Evolutionary conservation across 345 rosid genomes (phyloP).

Genomic region (Alliaria petiolata): DNA sequence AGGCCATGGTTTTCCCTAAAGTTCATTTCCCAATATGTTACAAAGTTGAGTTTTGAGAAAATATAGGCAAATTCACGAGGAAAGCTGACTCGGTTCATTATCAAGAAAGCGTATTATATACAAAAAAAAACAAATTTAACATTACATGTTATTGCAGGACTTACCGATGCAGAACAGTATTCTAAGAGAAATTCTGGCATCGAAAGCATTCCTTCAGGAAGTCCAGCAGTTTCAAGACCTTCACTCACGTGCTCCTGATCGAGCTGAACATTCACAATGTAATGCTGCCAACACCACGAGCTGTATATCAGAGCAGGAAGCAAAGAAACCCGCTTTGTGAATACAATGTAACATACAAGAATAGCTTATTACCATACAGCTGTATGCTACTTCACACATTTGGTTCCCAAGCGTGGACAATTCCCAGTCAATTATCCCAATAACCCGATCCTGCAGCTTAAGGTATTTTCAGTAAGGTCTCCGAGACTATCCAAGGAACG

Average conservation of each 20-base stretch:
- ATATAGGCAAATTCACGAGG: no score
- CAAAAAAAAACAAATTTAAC: not conserved
- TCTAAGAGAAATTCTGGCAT: conserved; percentile 74
- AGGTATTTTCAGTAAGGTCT: not conserved
- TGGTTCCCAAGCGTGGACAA: conserved; percentile 94
- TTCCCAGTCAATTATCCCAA: conserved; percentile 97
- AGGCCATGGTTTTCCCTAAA: conserved; percentile 90
- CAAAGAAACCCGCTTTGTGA: not conserved
- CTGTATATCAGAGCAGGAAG: conserved; percentile 13
- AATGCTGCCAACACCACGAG: conserved; percentile 51
- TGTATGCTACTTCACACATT: conserved; percentile 91
- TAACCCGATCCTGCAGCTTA: conserved; percentile 76
- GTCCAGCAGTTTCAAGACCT: conserved; percentile 66
- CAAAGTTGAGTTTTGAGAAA: no score
- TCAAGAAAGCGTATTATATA: not conserved
- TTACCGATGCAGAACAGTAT: conserved; percentile 79
- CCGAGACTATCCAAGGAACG: not conserved
- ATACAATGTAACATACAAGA: not conserved
- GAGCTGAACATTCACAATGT: conserved; percentile 38
- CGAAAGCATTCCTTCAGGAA: conserved; percentile 83
- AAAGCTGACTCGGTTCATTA: not conserved
- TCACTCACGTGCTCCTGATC: conserved; percentile 31
- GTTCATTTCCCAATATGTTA: conserved; percentile 9
- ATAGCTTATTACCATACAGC: conserved; percentile 62
- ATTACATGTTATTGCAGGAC: conserved; percentile 13